Conservation (phyloP, 495 filamentous ascomycete species). For the Penicillium pancosmium region DNA sequence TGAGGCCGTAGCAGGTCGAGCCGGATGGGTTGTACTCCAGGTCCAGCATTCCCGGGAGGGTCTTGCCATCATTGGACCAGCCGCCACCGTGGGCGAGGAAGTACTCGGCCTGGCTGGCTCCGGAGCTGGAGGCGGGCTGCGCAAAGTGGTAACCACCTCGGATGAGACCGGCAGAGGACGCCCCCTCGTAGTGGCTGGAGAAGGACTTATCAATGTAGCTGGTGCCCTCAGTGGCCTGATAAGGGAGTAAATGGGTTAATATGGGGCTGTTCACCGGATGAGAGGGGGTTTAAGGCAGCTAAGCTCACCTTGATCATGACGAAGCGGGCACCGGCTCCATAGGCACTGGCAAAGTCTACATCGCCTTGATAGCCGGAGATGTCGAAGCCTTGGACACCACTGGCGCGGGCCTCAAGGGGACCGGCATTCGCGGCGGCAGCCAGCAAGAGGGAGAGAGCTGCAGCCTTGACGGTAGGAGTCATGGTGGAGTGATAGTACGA, state of each 20-base stretch:
- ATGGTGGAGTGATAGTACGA: neutral
- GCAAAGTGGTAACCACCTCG: conserved; percentile 70
- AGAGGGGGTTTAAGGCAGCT: neutral
- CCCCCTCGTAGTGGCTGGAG: conserved; percentile 56
- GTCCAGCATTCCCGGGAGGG: conserved; percentile 69
- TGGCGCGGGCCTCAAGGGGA: conserved; percentile 36
- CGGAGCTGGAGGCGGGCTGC: conserved; percentile 51
- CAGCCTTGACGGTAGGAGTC: conserved; percentile 19
- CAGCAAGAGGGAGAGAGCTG: conserved; percentile 12
- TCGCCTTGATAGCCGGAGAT: conserved; percentile 62
- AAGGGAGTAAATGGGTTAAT: neutral
- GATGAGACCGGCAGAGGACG: conserved; percentile 58
- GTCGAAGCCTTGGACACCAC: conserved; percentile 63
- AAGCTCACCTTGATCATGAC: conserved; percentile 65
- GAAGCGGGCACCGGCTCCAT: conserved; percentile 61
- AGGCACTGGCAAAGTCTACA: conserved; percentile 60
- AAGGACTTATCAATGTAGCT: conserved; percentile 55
- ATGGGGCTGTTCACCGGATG: neutral
- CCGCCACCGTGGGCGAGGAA: conserved; percentile 65
- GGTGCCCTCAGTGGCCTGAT: conserved; percentile 62
- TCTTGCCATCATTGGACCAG: conserved; percentile 63
- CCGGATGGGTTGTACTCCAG: conserved; percentile 56
- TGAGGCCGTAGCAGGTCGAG: conserved; percentile 56
- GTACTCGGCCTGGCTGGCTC: conserved; percentile 57
- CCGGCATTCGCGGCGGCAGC: conserved; percentile 26